Evolutionary conservation across 1,139 yeast genomes (phyloP).

Genomic region (Magnusiomyces starmeri): DNA sequence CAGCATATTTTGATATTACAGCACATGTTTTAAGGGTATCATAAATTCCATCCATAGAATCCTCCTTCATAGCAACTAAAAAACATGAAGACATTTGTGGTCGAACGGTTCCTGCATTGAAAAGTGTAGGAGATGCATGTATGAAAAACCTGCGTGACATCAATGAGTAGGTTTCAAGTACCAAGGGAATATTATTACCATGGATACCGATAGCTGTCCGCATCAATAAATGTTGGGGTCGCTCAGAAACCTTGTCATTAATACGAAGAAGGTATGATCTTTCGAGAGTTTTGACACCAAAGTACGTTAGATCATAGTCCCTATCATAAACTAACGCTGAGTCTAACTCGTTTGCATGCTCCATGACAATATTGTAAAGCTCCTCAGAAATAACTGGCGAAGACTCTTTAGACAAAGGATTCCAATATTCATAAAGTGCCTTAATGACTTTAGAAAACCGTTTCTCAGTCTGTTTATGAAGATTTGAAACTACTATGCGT

Average conservation of each 20-base stretch:
- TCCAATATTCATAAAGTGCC: slow-evolving; percentile 64
- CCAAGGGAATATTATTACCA: slow-evolving; percentile 62
- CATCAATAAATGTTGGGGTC: slow-evolving; percentile 87
- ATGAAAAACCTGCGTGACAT: slow-evolving; percentile 83
- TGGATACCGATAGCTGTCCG: slow-evolving; percentile 87
- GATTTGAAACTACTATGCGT: slow-evolving; percentile 82
- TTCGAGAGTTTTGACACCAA: slow-evolving; percentile 83
- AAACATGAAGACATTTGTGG: slow-evolving; percentile 89
- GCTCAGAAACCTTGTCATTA: slow-evolving; percentile 70
- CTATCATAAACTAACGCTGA: slow-evolving; percentile 78
- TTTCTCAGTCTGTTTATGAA: slow-evolving; percentile 90
- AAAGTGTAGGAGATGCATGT: slow-evolving; percentile 84
- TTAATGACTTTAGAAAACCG: slow-evolving; percentile 74
- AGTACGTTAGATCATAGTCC: slow-evolving; percentile 74
- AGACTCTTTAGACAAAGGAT: slow-evolving; percentile 66
- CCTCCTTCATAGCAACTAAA: slow-evolving; percentile 82
- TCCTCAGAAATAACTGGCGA: slow-evolving; percentile 81
- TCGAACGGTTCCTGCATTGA: slow-evolving; percentile 83
- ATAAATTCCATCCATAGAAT: slow-evolving; percentile 84
- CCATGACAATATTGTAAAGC: slow-evolving; percentile 54
- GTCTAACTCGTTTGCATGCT: slow-evolving; percentile 63
- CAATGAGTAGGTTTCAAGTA: slow-evolving; percentile 70
- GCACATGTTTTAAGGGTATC: slow-evolving; percentile 84
- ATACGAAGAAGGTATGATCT: slow-evolving; percentile 71
- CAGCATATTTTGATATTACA: slow-evolving; percentile 80